Base-by-base conservation (phyloP, 805 yeast species). In the Saturnispora sanitii region DNA sequence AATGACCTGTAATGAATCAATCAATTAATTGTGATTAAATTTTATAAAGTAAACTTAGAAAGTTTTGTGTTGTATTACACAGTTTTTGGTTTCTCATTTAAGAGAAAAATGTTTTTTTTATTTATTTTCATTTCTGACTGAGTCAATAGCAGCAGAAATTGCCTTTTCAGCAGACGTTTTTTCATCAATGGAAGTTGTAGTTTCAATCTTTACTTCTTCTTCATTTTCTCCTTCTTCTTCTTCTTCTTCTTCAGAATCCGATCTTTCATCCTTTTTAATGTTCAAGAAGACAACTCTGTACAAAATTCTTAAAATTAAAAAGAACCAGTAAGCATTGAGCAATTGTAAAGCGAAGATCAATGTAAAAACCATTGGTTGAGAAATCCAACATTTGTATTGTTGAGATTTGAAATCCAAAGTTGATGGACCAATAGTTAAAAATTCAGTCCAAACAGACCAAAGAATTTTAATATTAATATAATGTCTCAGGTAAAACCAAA, bases 301-400 rank as follows among this genome's bases (percentile, higher is more conserved):
- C 27, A 80, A 68, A 51, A 92, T 82, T 59, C 96, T 76, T 39
- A 83, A 49, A 47, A 92, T 84, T 52, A 90, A 69, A 52, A 73
- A 76, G 44, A 88, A 70, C 98, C 98, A 92, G 65, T 83, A 92
- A 17, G 75, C 51, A 56, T 92, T 92, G 43, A 92, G 86, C 42
- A 85, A 53, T 60, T 92, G 97, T 48, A 92, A 70, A 1, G 92
- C 88, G 40, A 72, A 67, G 45, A 92, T 72, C 54, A 92, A 71
- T 18, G 64, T 60, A 54, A 92, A 88, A 3, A 90, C 88, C 58
- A 92, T 87, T 41, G 85, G 83, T 64, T 85, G 94, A 19, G 97
- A 81, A 49, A 92, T 84, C 82, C 86, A 86, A 64, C 97, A 92
- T 64, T 92, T 92, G 67, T 90, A 92, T 61, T 92, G 96, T 61